These are phyloP conservation scores for Detonula confervacea DNA, from an alignment of 352 stramenopile genomes.

Conservation along the genomic window DNA sequence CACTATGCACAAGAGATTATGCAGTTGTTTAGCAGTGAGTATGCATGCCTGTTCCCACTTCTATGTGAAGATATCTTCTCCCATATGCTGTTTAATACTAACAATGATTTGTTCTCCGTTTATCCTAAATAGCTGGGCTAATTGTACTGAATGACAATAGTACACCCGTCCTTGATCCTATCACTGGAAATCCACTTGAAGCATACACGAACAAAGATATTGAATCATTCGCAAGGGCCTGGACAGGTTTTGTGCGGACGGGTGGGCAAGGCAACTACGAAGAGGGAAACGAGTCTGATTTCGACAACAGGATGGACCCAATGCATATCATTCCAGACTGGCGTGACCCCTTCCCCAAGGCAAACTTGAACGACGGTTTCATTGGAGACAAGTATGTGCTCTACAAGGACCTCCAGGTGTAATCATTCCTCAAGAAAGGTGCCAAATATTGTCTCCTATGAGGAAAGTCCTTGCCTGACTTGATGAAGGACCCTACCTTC, in stretches of 20 bases:
- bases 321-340: slow-evolving; percentile 51
- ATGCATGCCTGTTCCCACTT: neutral
- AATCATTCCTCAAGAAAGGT: slow-evolving; percentile 56
- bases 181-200: slow-evolving; percentile 34
- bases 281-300: neutral
- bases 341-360: slow-evolving; percentile 68
- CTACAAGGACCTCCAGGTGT: slow-evolving; percentile 55
- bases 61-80: no score
- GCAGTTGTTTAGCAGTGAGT: slow-evolving; percentile 64
- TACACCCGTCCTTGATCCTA: slow-evolving; percentile 52
- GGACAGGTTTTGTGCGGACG: slow-evolving; percentile 62
- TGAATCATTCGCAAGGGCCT: slow-evolving; percentile 40
- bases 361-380: slow-evolving; percentile 40
- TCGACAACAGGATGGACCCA: slow-evolving; percentile 54
- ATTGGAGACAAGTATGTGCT: slow-evolving; percentile 69
- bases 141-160: slow-evolving; percentile 75
- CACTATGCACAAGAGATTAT: slow-evolving; percentile 83
- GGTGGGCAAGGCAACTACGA: slow-evolving; percentile 40
- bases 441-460: slow-evolving; percentile 62
- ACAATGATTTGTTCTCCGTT: slow-evolving; percentile 19
- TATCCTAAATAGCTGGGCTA: slow-evolving; percentile 51
- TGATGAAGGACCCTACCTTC: slow-evolving; percentile 49
- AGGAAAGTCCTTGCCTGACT: slow-evolving; percentile 30
- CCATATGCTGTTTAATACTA: no score
- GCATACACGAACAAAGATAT: slow-evolving; percentile 45